Base-by-base conservation (phyloP, 805 yeast species). In the Wickerhamomyces bisporus region DNA sequence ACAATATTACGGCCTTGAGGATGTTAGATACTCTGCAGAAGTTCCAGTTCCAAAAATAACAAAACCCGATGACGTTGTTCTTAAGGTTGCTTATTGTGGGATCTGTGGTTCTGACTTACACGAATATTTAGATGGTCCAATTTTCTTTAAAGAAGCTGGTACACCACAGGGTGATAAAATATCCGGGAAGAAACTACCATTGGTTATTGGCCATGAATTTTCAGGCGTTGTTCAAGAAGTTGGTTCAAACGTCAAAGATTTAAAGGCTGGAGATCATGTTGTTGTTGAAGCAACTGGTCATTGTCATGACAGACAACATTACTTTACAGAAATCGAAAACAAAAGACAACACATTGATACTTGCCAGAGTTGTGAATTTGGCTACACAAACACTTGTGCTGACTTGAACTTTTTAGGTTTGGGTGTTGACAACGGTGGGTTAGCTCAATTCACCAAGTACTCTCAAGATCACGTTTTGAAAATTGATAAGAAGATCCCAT, bases 41-140 rank as follows among this genome's bases (percentile, higher is more conserved):
- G 57, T 58, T 13, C 44, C 57, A 9, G 62, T 60, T 31, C 77
- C 77, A 9, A 35, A 40, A 20, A 58, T 65, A 24, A 42, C 50
- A 3, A 52, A 57, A 15, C 59, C 60, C 5, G 67, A 68, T 32
- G 76, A 71, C 38, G 61, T 71, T 26, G 57, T 69, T n/a, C 43
- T 72, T 18, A 66, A 64, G 31, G 61, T 72, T 15, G 63, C 67
- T 12, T 73, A 58, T 50, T 75, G 81, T 48, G 84, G 84, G 13
- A 73, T 75, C 26, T 76, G 81, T 13, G 83, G 84, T 25, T 64
- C 79, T 0, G 84, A 77, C 53, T 56, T 77, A 15, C 82, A 77
- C 45, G 78, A 80, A 54, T 79, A 65, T 45, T 30, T 30, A n/a
- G 60, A 66, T 34, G 78, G 72, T 19, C 86, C 82, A 2, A 82